Conservation (phyloP, 805 yeast species). For the Saccharomyces paradoxus region DNA sequence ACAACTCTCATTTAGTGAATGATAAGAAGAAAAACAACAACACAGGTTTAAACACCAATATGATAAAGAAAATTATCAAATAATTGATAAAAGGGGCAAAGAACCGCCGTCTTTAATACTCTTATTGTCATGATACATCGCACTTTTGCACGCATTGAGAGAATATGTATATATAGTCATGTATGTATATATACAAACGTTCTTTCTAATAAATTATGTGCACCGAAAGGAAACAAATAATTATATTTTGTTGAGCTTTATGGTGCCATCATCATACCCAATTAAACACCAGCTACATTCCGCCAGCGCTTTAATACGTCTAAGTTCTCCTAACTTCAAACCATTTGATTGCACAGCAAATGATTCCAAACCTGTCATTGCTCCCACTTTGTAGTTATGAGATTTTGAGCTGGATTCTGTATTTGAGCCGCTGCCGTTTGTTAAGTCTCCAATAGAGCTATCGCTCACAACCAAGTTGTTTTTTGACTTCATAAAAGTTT, state of each 20-base stretch:
- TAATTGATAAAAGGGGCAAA: neutral
- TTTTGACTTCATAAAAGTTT: slow-evolving; percentile 12
- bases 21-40: slow-evolving; percentile 1
- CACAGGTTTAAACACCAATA: neutral
- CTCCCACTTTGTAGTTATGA: slow-evolving; percentile 1
- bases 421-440: slow-evolving; percentile 2
- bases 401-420: slow-evolving; percentile 1
- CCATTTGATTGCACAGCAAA: neutral
- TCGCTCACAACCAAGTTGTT: slow-evolving; percentile 19
- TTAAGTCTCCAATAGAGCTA: slow-evolving; percentile 20
- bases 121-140: neutral
- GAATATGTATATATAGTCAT: neutral
- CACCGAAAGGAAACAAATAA: neutral
- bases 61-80: slow-evolving; percentile 6
- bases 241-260: slow-evolving; percentile 11
- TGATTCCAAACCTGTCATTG: slow-evolving; percentile 1
- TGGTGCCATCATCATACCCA: slow-evolving; percentile 28
- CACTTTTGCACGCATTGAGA: neutral
- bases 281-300: slow-evolving; percentile 21
- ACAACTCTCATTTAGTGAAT: neutral
- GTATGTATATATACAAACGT: neutral
- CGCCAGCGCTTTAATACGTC: neutral
- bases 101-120: neutral
- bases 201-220: neutral
- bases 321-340: neutral